A percentile compares a stretch with the other conserved stretches of the same genome.
These are phyloP conservation scores for Panicum hallii DNA, from an alignment of 202 grass and related monocot species.

Conservation along the genomic window DNA sequence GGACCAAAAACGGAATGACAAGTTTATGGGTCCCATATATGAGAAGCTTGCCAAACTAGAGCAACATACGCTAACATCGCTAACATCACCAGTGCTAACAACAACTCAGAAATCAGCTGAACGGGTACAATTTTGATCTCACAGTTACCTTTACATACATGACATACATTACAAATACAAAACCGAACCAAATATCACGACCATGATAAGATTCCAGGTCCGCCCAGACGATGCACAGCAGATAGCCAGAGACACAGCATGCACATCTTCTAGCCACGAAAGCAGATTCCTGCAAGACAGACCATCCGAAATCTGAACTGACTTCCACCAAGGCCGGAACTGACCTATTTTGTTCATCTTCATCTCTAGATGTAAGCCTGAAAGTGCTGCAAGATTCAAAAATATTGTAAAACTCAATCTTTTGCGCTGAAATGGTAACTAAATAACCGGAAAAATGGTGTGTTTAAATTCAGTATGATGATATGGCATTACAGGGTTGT, in stretches of 20 bases:
- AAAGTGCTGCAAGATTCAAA: neutral
- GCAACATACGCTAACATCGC: neutral
- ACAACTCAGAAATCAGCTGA: neutral
- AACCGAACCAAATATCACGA: neutral
- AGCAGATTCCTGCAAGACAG: neutral
- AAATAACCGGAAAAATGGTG: neutral
- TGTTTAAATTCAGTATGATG: constrained; percentile 2
- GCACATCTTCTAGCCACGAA: neutral
- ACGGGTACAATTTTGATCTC: neutral
- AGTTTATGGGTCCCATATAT: neutral
- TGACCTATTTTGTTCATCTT: constrained; percentile 12
- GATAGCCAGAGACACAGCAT: constrained; percentile 9
- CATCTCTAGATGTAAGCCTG: constrained; percentile 35
- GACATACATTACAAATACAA: constrained; percentile 10
- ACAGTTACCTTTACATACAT: neutral
- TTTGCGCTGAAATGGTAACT: neutral
- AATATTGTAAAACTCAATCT: neutral
- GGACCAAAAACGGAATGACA: neutral
- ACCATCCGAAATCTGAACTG: neutral
- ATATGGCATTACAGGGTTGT: constrained; percentile 31
- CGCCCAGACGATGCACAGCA: neutral
- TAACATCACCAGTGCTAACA: neutral
- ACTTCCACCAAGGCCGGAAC: constrained; percentile 7
- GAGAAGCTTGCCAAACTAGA: neutral
- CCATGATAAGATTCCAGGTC: neutral